Evolutionary conservation across 2,329 filamentous ascomycete species (phyloP), one percentile per base, ranked within the genome.

Genomic region (Xylaria polymorpha): DNA sequence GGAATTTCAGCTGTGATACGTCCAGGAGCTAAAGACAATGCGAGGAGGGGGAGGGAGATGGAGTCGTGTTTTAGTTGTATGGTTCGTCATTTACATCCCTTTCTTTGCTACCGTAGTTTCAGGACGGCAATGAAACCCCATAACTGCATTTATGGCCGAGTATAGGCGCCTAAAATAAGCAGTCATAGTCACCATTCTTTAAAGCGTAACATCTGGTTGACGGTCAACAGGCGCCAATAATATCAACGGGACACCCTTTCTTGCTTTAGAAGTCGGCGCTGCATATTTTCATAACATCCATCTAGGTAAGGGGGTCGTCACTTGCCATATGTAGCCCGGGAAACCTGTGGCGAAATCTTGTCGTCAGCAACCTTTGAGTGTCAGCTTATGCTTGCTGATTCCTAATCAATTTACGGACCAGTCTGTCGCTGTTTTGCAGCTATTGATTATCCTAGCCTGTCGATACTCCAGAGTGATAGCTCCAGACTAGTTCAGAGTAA

Each of bases 51-150:
- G 6, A 20, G 14, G 14, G 9, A 20, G n/a, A n/a, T 20, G 41
- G 61, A 46, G 35, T 37, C 50, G 25, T n/a, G n/a, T n/a, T n/a
- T n/a, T n/a, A n/a, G n/a, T n/a, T n/a, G 22, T 44, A 44, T 25
- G 22, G 41, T 43, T 43, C n/a, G 14, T 22, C 14, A n/a, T 32
- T 14, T 9, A 22, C 15, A 12, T 63, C 6, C 8, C 25, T 55
- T 46, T 6, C 29, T 48, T 22, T 57, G 18, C 25, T n/a, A 48
- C 20, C 37, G 51, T 35, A 1, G 50, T 53, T 53, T 18, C 18
- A 53, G 35, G 25, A 53, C n/a, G 15, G 25, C 15, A 15, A 20
- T 18, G 4, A 51, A 53, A 53, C 25, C 6, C 29, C 29, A 32
- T 32, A n/a, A n/a, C 14, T 22, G 6, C 25, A 32, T 2, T 20